Evolutionary conservation across 345 rosid species (phyloP).

Genomic region (Microcos paniculata): DNA sequence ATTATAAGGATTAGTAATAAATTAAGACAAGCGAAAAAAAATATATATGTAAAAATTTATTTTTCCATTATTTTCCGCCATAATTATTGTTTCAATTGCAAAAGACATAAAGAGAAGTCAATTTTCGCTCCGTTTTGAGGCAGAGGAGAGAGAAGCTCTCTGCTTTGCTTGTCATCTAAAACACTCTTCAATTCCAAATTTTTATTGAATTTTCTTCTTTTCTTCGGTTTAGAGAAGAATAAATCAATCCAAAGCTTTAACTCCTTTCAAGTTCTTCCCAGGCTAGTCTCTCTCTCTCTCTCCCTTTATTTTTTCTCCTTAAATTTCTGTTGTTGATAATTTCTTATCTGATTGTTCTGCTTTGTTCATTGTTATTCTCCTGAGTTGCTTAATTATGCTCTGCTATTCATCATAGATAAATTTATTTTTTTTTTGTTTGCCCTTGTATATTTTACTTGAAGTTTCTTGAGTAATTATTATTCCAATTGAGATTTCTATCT

Average conservation of each 20-base stretch:
- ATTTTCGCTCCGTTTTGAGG: slow-evolving; percentile 10
- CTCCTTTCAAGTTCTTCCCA: not conserved
- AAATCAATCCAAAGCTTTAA: not conserved
- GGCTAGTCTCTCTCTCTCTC: slow-evolving; percentile 5
- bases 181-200: not conserved
- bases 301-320: not conserved
- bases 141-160: not conserved
- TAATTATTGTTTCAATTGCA: not conserved
- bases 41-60: not conserved
- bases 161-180: slow-evolving; percentile 29
- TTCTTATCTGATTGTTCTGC: not conserved
- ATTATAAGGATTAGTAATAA: not conserved
- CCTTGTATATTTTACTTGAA: not conserved
- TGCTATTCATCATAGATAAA: not conserved
- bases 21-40: not conserved
- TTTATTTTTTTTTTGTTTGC: not conserved
- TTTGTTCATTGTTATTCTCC: not conserved
- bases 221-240: too few relatives aligned
- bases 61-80: not conserved
- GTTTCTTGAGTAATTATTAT: not conserved
- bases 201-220: not conserved
- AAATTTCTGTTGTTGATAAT: not conserved
- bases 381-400: not conserved
- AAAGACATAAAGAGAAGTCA: slow-evolving; percentile 12
- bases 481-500: slow-evolving; percentile 6